Evolutionary conservation across 2,329 filamentous ascomycete species (phyloP).

Genomic region (Nakataea oryzae): DNA sequence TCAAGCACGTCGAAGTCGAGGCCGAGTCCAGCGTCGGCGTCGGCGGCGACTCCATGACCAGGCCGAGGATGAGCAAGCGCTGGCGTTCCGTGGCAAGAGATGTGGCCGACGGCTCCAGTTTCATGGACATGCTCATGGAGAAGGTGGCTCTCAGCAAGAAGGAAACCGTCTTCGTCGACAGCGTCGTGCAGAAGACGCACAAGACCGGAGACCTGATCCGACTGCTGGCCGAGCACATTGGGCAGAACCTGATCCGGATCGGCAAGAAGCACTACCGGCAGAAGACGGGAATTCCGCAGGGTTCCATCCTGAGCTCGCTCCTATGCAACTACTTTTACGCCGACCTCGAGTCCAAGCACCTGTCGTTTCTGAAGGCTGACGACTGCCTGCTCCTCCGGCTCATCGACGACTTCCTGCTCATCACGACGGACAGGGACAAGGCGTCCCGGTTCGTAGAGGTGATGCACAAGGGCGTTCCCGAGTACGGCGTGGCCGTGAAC

Average conservation of each 20-base stretch:
- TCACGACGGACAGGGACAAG: conserved; percentile 59
- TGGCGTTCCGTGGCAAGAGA: conserved; percentile 44
- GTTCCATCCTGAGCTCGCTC: conserved; percentile 75
- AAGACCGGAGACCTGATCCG: conserved; percentile 49
- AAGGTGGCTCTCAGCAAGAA: conserved; percentile 33
- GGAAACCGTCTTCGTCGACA: conserved; percentile 71
- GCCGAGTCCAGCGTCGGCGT: conserved; percentile 23
- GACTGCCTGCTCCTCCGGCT: conserved; percentile 66
- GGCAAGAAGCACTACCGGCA: conserved; percentile 85
- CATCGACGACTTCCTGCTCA: conserved; percentile 87
- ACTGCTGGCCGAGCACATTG: conserved; percentile 72
- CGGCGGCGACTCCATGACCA: conserved; percentile 17
- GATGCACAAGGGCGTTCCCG: conserved; percentile 70
- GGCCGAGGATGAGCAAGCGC: conserved; percentile 36
- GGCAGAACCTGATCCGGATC: conserved; percentile 75
- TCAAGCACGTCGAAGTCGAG: conserved; percentile 64
- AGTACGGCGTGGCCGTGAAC: conserved; percentile 74
- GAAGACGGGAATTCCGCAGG: conserved; percentile 83
- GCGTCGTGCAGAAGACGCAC: conserved; percentile 45
- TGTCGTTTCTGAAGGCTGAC: conserved; percentile 51
- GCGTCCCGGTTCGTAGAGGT: conserved; percentile 63
- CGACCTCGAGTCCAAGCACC: conserved; percentile 61
- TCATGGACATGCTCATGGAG: conserved; percentile 33
- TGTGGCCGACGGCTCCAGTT: conserved; percentile 26
- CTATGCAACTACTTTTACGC: conserved; percentile 97